phyloP scores from a whole-genome alignment of 495 filamentous ascomycete genomes.

The Hypoxylon lenormandii region DNA sequence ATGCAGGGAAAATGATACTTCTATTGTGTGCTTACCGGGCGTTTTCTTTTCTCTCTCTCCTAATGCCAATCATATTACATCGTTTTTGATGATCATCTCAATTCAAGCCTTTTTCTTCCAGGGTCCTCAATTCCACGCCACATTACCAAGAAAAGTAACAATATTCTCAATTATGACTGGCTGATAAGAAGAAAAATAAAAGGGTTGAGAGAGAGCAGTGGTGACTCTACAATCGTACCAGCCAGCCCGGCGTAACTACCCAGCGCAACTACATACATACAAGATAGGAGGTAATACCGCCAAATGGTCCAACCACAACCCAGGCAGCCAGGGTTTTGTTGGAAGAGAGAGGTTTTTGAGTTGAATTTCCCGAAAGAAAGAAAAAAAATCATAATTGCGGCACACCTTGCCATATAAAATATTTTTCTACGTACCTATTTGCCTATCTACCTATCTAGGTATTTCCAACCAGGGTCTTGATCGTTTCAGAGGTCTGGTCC shows the following conservation, averaged over 20 bases:
- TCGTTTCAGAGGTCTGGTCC: conserved; percentile 12
- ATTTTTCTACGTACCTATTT: not conserved
- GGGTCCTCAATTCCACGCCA: conserved; percentile 8
- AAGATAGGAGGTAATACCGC: not conserved
- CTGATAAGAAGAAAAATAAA: not conserved
- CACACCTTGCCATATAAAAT: not conserved
- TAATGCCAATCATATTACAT: conserved; percentile 13
- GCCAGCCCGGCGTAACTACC: not conserved
- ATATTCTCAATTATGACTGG: not conserved
- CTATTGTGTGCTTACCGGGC: not conserved
- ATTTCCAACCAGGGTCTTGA: not conserved
- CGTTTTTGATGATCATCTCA: conserved; percentile 1
- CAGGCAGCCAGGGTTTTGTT: not conserved
- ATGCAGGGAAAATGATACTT: not conserved
- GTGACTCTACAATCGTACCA: no score
- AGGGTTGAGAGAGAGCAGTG: not conserved
- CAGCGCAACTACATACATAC: no score
- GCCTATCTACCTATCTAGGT: not conserved
- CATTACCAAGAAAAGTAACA: conserved; percentile 19
- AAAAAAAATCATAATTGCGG: not conserved
- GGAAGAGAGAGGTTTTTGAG: conserved; percentile 1
- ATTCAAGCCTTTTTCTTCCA: not conserved
- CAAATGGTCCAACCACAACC: conserved; percentile 1
- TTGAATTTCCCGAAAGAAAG: not conserved
- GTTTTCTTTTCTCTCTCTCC: not conserved